These are phyloP conservation scores for Fusarium brachygibbosum DNA, from an alignment of 2,329 filamentous ascomycete genomes.

Conservation along the genomic window DNA sequence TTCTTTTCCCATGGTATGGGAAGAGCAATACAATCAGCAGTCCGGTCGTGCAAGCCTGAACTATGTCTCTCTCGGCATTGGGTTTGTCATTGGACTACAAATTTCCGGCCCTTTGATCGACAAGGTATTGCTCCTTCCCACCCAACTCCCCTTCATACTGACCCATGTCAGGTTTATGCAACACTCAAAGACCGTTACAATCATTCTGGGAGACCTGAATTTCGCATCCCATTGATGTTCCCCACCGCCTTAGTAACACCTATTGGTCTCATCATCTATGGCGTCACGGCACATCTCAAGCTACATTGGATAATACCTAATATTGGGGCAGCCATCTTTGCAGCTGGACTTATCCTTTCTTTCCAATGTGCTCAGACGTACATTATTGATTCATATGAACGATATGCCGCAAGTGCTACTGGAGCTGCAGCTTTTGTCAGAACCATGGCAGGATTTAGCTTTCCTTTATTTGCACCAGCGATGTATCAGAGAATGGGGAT, in stretches of 20 bases:
- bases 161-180: slow-evolving; percentile 46
- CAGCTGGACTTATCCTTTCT: slow-evolving; percentile 66
- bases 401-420: slow-evolving; percentile 57
- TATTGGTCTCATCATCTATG: slow-evolving; percentile 64
- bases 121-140: slow-evolving; percentile 37
- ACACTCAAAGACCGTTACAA: slow-evolving; percentile 44
- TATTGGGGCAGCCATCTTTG: slow-evolving; percentile 63
- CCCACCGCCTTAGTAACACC: slow-evolving; percentile 59
- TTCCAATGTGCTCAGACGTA: slow-evolving; percentile 72
- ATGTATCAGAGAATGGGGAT: slow-evolving; percentile 58
- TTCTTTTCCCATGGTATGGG: slow-evolving; percentile 65
- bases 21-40: slow-evolving; percentile 61
- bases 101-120: slow-evolving; percentile 61
- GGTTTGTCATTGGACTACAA: slow-evolving; percentile 67
- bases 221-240: slow-evolving; percentile 54
- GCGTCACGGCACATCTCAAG: slow-evolving; percentile 58
- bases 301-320: slow-evolving; percentile 69
- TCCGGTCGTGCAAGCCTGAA: slow-evolving; percentile 63
- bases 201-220: slow-evolving; percentile 52
- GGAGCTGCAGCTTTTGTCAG: slow-evolving; percentile 69
- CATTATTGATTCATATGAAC: slow-evolving; percentile 65
- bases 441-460: slow-evolving; percentile 67
- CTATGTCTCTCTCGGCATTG: slow-evolving; percentile 66
- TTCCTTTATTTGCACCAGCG: slow-evolving; percentile 68
- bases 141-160: fast-evolving